Conservation (phyloP, 805 yeast species). For the Metschnikowia rubicola region DNA sequence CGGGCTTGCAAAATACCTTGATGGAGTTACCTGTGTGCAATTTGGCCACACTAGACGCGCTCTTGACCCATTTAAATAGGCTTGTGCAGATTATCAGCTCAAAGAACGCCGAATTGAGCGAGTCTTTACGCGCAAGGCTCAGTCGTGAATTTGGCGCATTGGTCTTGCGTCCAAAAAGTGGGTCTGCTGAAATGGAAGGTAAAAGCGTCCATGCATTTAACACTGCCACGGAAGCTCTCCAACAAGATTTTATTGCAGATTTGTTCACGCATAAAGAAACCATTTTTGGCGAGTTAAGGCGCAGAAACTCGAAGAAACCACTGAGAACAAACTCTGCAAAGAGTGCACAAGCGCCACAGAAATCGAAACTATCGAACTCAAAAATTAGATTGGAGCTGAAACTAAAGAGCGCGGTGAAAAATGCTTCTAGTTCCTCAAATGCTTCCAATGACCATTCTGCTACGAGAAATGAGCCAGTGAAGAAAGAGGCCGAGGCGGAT, state of each 20-base stretch:
- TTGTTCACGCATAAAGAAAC: conserved; percentile 55
- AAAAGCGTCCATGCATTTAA: conserved; percentile 14
- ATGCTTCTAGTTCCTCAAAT: neutral
- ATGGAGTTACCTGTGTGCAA: conserved; percentile 66
- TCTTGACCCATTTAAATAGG: conserved; percentile 72
- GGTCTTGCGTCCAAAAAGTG: conserved; percentile 48
- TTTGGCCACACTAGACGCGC: conserved; percentile 74
- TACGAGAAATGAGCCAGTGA: neutral
- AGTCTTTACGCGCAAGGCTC: conserved; percentile 44
- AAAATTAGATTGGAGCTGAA: conserved; percentile 11
- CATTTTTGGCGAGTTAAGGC: conserved; percentile 61
- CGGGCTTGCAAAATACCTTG: conserved; percentile 63
- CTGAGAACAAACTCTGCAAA: conserved; percentile 9
- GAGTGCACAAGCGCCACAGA: conserved; percentile 1
- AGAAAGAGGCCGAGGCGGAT: neutral
- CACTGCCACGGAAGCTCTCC: conserved; percentile 25
- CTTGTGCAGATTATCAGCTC: conserved; percentile 48
- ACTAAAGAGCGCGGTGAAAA: conserved; percentile 9
- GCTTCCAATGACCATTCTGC: neutral
- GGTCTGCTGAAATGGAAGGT: conserved; percentile 16
- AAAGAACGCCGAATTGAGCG: conserved; percentile 32
- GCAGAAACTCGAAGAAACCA: conserved; percentile 28
- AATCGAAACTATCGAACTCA: conserved; percentile 6
- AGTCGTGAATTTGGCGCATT: conserved; percentile 66
- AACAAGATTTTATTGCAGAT: conserved; percentile 58